Conservation (phyloP, 2,329 filamentous ascomycete species). For the Colletotrichum sp. region DNA sequence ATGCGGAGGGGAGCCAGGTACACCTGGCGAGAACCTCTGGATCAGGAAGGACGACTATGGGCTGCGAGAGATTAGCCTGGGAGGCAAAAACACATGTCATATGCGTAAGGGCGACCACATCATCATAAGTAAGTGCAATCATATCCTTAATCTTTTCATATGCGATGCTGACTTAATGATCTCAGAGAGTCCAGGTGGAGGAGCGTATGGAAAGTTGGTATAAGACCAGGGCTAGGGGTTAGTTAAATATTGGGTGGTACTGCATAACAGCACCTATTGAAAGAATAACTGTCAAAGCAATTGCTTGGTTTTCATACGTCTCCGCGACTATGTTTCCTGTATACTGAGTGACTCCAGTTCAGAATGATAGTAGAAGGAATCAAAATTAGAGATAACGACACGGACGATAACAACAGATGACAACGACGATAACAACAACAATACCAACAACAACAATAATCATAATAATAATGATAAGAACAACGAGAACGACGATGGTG, state of each 20-base stretch:
- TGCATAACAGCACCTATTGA: too few species aligned
- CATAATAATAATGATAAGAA: too few species aligned
- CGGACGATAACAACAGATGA: too few species aligned
- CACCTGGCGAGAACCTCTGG: neutral
- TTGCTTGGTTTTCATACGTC: too few species aligned
- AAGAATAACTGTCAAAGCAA: too few species aligned
- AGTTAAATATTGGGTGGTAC: accelerated
- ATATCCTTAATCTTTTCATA: neutral
- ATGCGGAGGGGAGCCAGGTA: neutral
- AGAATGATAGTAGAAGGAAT: accelerated
- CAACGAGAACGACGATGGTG: too few species aligned
- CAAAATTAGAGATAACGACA: too few species aligned
- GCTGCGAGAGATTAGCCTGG: neutral
- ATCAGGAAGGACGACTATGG: neutral
- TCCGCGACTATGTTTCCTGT: too few species aligned
- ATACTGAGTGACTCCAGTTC: accelerated
- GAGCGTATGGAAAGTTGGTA: too few species aligned
- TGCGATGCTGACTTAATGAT: accelerated
- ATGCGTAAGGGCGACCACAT: neutral
- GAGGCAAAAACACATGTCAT: neutral
- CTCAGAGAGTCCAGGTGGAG: neutral
- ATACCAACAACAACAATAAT: accelerated
- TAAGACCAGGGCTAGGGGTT: too few species aligned
- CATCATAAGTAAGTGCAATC: neutral
- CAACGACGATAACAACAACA: too few species aligned